phyloP scores from a whole-genome alignment of 139 green algal genomes.

The Medakamo hakoo region DNA sequence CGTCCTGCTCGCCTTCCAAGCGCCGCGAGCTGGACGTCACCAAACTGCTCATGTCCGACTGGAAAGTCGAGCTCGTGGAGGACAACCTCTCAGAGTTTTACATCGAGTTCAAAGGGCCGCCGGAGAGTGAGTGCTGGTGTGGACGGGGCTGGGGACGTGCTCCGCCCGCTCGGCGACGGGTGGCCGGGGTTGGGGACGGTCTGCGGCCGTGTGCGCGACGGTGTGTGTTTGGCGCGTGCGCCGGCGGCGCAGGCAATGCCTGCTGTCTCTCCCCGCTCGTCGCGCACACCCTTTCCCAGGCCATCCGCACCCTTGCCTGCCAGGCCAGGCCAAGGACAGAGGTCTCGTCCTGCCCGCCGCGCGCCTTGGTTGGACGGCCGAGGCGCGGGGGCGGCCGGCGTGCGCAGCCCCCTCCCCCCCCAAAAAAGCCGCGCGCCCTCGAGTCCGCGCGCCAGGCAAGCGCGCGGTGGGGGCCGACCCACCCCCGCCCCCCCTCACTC shows the following conservation, averaged over 20 bases:
- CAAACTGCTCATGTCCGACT: conserved; percentile 96
- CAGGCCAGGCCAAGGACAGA: too few species aligned
- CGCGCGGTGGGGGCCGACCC: too few species aligned
- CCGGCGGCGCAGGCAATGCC: too few species aligned
- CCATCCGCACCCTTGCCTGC: too few species aligned
- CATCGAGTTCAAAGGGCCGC: conserved; percentile 78
- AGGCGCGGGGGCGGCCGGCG: too few species aligned
- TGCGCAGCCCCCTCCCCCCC: too few species aligned
- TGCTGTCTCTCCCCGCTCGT: not conserved
- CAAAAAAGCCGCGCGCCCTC: too few species aligned
- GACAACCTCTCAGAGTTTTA: conserved; percentile 89
- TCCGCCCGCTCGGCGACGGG: not conserved
- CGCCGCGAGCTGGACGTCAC: conserved; percentile 74
- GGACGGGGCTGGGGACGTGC: not conserved
- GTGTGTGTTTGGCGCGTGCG: not conserved
- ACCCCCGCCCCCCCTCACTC: too few species aligned
- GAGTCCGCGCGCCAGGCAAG: too few species aligned
- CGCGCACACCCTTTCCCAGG: too few species aligned
- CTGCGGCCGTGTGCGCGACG: not conserved
- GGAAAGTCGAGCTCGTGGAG: conserved; percentile 88
- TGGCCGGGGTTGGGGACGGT: not conserved
- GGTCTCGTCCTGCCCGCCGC: too few species aligned
- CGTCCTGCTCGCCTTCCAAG: conserved; percentile 18
- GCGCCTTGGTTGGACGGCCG: too few species aligned
- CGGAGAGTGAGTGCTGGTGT: conserved; percentile 41